Conservation (phyloP, 2,329 filamentous ascomycete genomes). For the Hypomyces rosellus region DNA sequence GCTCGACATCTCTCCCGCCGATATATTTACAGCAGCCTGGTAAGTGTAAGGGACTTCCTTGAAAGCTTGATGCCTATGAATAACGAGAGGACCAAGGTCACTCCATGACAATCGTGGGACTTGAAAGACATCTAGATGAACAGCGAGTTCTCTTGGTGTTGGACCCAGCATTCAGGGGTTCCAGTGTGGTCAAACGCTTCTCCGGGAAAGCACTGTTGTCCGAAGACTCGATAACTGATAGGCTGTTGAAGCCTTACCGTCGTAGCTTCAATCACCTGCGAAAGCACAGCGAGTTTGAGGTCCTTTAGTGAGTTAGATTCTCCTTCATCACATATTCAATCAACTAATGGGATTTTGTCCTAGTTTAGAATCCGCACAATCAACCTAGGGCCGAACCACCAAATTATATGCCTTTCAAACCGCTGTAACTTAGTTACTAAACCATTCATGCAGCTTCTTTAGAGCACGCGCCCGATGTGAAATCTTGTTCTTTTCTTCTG, state of each 20-base stretch:
- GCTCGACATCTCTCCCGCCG: slow-evolving; percentile 66
- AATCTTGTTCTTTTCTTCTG: slow-evolving; percentile 78
- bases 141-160: slow-evolving; percentile 71
- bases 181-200: slow-evolving; percentile 54
- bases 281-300: slow-evolving; percentile 71
- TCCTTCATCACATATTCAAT: background rate
- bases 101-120: slow-evolving; percentile 82
- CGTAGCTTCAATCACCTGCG: slow-evolving; percentile 61
- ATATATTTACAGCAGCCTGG: slow-evolving; percentile 85
- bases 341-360: too few relatives aligned
- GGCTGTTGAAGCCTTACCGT: slow-evolving; percentile 66
- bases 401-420: background rate
- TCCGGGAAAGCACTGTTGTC: slow-evolving; percentile 41
- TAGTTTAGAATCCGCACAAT: too few relatives aligned
- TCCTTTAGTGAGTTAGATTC: slow-evolving; percentile 54
- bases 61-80: background rate
- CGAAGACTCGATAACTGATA: slow-evolving; percentile 29
- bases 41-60: slow-evolving; percentile 23
- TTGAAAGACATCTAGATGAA: slow-evolving; percentile 64
- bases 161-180: slow-evolving; percentile 75
- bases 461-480: slow-evolving; percentile 88
- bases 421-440: slow-evolving; percentile 27
- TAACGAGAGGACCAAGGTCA: slow-evolving; percentile 51
- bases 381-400: background rate
- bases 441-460: slow-evolving; percentile 77